Evolutionary conservation across 768 basidiomycete species (phyloP).

Genomic region (Serpula lacrymans): DNA sequence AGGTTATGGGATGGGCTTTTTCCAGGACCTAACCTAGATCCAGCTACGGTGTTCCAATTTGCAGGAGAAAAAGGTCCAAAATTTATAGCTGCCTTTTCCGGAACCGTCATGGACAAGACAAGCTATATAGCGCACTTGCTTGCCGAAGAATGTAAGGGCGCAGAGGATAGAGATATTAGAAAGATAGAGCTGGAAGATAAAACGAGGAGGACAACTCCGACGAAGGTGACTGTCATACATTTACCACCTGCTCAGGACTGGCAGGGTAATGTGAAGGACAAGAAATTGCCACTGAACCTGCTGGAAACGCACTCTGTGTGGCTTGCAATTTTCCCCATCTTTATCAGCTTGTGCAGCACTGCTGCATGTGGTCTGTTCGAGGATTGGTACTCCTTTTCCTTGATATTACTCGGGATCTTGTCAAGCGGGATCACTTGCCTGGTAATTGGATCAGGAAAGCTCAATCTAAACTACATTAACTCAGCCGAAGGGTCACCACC

Average conservation of each 20-base stretch:
- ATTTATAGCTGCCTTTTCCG: conserved; percentile 24
- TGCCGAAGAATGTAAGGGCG: conserved; percentile 12
- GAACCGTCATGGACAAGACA: conserved; percentile 21
- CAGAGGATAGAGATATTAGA: background rate
- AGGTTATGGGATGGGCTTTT: conserved; percentile 30
- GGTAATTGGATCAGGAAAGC: conserved; percentile 18
- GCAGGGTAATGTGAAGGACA: too few species aligned
- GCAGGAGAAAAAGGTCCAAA: conserved; percentile 25
- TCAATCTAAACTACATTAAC: conserved; percentile 7
- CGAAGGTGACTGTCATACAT: conserved; percentile 19
- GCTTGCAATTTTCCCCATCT: conserved; percentile 21
- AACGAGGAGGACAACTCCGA: conserved; percentile 13
- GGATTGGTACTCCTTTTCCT: conserved; percentile 29
- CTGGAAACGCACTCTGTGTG: too few species aligned
- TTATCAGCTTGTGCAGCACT: conserved; percentile 18
- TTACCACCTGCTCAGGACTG: too few species aligned
- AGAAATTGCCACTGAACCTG: too few species aligned
- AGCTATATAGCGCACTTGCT: conserved; percentile 28
- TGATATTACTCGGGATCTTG: conserved; percentile 30
- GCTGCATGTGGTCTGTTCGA: conserved; percentile 16
- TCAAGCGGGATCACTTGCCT: conserved; percentile 23
- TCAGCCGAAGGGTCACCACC: conserved; percentile 6
- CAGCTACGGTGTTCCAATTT: conserved; percentile 23
- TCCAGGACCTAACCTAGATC: conserved; percentile 24
- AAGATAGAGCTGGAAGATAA: too few species aligned